Conservation (phyloP, 495 filamentous ascomycete genomes). For the Niebla homalea region DNA sequence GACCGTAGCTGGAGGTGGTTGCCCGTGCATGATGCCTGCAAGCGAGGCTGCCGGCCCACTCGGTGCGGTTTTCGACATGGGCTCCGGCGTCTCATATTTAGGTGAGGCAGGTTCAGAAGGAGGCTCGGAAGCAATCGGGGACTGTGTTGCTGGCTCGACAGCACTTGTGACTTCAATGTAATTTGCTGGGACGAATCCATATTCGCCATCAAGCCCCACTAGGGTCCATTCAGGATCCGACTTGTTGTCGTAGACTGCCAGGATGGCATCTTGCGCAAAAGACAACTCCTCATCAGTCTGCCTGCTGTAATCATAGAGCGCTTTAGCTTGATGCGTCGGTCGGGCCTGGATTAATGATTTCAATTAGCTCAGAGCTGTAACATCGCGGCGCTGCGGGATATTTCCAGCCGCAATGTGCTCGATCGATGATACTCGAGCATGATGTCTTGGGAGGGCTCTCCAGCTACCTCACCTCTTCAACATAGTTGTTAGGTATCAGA, state of each 20-base stretch:
- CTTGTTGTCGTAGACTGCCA: constrained; percentile 68
- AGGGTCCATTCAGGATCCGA: constrained; percentile 95
- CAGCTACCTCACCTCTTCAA: constrained; percentile 67
- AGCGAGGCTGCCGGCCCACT: constrained; percentile 59
- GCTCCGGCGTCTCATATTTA: not conserved
- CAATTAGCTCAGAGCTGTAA: not conserved
- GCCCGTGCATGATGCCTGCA: constrained; percentile 54
- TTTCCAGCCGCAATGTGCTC: too few relatives aligned
- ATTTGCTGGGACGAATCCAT: constrained; percentile 92
- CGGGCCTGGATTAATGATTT: constrained; percentile 39
- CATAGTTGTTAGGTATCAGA: constrained; percentile 88
- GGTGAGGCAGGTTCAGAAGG: constrained; percentile 9
- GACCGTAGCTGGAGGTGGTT: constrained; percentile 28
- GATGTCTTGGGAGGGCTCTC: too few relatives aligned
- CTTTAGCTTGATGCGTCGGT: constrained; percentile 61
- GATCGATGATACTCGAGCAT: too few relatives aligned
- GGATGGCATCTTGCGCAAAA: constrained; percentile 74
- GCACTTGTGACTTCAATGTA: constrained; percentile 62
- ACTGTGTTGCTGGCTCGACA: constrained; percentile 17
- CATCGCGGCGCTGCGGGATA: too few relatives aligned
- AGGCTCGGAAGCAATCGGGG: constrained; percentile 7
- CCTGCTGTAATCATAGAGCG: constrained; percentile 88
- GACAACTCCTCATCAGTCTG: constrained; percentile 98
- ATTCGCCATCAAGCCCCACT: constrained; percentile 72
- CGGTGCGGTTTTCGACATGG: constrained; percentile 15